Conservation (phyloP, 2,329 filamentous ascomycete genomes). For the Ceratocystis variospora region DNA sequence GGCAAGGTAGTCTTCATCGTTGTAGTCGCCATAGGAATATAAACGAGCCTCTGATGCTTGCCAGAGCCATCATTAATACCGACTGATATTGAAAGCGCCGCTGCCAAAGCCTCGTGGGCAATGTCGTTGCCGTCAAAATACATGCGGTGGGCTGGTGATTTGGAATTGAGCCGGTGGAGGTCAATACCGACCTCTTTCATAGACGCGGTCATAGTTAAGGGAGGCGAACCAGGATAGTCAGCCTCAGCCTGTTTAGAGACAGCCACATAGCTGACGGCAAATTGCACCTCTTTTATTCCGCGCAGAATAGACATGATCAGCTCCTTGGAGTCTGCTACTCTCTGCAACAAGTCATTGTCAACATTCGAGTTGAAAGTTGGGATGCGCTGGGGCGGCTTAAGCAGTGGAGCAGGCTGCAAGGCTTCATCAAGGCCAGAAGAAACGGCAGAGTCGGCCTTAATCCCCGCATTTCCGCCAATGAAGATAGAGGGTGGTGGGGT, state of each 20-base stretch:
- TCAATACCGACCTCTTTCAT: slow-evolving; percentile 97
- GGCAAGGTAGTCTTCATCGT: slow-evolving; percentile 87
- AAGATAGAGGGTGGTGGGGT: not conserved
- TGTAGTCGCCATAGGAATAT: slow-evolving; percentile 94
- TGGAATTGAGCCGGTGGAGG: slow-evolving; percentile 77
- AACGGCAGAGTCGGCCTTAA: not conserved
- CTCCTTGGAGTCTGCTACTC: slow-evolving; percentile 82
- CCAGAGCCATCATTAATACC: slow-evolving; percentile 83
- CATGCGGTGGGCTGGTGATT: slow-evolving; percentile 92
- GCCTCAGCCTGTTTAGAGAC: slow-evolving; percentile 66
- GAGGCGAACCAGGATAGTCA: slow-evolving; percentile 51
- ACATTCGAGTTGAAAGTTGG: slow-evolving; percentile 17
- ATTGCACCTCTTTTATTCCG: slow-evolving; percentile 91
- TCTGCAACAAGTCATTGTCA: slow-evolving; percentile 50
- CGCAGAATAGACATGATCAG: slow-evolving; percentile 80
- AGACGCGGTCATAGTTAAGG: slow-evolving; percentile 60
- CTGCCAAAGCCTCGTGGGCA: slow-evolving; percentile 84
- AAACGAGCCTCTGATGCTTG: slow-evolving; percentile 73
- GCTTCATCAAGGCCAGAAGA: slow-evolving; percentile 28
- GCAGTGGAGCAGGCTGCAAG: slow-evolving; percentile 13
- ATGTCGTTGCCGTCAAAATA: slow-evolving; percentile 89
- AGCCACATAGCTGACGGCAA: slow-evolving; percentile 82
- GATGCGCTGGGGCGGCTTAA: slow-evolving; percentile 12
- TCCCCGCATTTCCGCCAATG: not conserved
- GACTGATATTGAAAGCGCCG: slow-evolving; percentile 81